These are phyloP conservation scores for Eimeria praecox DNA, from an alignment of 169 alveolate species.

Conservation along the genomic window DNA sequence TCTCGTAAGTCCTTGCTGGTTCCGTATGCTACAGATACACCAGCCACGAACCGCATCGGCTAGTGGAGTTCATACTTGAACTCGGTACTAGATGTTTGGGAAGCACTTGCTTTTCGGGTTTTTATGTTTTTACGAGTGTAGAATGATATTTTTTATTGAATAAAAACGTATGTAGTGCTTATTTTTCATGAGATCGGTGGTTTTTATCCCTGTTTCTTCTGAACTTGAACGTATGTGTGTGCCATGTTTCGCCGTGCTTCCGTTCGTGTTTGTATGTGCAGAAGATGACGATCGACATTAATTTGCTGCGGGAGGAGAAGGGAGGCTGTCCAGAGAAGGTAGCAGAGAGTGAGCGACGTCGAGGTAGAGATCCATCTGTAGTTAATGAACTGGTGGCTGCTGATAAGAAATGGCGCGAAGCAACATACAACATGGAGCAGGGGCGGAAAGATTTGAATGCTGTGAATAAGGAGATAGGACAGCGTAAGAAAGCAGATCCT, in stretches of 20 bases:
- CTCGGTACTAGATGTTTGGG: too few relatives aligned
- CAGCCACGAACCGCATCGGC: neutral
- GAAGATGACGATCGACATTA: slow-evolving; percentile 86
- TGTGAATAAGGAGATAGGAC: slow-evolving; percentile 85
- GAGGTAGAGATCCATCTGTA: slow-evolving; percentile 65
- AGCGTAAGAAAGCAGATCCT: slow-evolving; percentile 84
- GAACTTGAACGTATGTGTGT: too few relatives aligned
- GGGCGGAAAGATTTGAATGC: slow-evolving; percentile 86
- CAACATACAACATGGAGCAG: slow-evolving; percentile 89
- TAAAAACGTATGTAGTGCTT: neutral
- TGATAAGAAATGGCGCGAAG: slow-evolving; percentile 91
- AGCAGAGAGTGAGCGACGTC: slow-evolving; percentile 82
- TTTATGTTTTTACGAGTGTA: neutral
- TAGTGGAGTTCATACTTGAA: too few relatives aligned
- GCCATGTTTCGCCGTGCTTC: slow-evolving; percentile 13
- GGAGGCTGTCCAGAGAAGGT: slow-evolving; percentile 86
- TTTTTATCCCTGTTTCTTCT: neutral
- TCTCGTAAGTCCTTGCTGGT: neutral
- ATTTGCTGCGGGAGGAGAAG: slow-evolving; percentile 85
- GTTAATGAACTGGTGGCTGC: slow-evolving; percentile 86
- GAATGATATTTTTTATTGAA: too few relatives aligned
- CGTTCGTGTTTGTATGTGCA: neutral
- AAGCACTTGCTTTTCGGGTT: too few relatives aligned
- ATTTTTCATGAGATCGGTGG: neutral
- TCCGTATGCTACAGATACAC: neutral